phyloP scores from a whole-genome alignment of 129 eudicot species.

The Kitagawia praeruptora region DNA sequence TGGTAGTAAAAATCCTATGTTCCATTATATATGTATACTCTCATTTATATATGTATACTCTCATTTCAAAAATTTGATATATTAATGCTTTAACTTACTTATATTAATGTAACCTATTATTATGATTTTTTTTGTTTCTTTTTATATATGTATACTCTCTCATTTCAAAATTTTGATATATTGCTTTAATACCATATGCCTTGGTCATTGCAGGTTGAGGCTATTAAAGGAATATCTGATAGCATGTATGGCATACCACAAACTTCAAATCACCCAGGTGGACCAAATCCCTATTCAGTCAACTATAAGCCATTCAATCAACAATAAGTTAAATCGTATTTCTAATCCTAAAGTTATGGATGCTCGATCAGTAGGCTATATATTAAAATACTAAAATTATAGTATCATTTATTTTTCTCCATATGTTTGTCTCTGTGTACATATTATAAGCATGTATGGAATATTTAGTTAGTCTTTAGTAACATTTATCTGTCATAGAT shows the following conservation, averaged over 20 bases:
- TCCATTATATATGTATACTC: not conserved
- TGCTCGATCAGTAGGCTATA: too few relatives aligned
- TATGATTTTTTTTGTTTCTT: not conserved
- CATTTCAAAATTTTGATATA: not conserved
- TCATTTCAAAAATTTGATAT: too few relatives aligned
- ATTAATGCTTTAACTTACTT: too few relatives aligned
- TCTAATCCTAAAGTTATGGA: not conserved
- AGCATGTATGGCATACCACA: slow-evolving; percentile 41
- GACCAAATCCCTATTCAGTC: slow-evolving; percentile 16
- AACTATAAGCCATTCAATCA: not conserved
- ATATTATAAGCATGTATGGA: not conserved
- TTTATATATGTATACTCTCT: not conserved
- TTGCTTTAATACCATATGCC: not conserved
- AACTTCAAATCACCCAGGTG: slow-evolving; percentile 20
- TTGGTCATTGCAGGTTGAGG: slow-evolving; percentile 46
- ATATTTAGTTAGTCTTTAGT: not conserved
- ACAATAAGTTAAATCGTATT: slow-evolving; percentile 35
- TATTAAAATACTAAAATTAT: not conserved
- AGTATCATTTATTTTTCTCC: not conserved
- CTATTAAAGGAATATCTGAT: slow-evolving; percentile 82
- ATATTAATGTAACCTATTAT: too few relatives aligned
- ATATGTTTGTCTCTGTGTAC: not conserved
- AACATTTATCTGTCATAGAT: not conserved
- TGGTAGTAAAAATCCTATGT: not conserved
- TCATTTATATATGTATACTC: too few relatives aligned